phyloP scores from a whole-genome alignment of 345 rosid species.

The Anacardium occidentale region DNA sequence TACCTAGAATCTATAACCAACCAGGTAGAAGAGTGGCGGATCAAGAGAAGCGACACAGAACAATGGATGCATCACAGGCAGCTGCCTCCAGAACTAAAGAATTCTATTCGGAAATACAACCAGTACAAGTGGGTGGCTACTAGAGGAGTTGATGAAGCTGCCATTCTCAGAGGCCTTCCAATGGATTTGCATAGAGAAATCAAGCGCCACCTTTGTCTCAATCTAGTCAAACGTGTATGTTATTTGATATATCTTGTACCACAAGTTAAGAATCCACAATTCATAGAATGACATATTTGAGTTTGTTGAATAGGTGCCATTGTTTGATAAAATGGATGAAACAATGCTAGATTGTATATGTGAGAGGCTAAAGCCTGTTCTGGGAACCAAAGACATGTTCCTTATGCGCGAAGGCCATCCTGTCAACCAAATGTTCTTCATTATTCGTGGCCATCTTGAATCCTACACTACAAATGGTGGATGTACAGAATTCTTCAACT shows the following conservation, averaged over 20 bases:
- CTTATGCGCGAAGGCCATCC: slow-evolving; percentile 37
- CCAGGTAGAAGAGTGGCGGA: slow-evolving; percentile 25
- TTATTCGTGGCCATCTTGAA: slow-evolving; percentile 33
- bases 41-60: slow-evolving; percentile 28
- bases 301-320: slow-evolving; percentile 21
- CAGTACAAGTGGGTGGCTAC: slow-evolving; percentile 33
- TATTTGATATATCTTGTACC: not conserved
- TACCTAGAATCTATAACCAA: slow-evolving; percentile 20
- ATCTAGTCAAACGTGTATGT: slow-evolving; percentile 25
- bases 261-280: not conserved
- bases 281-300: too few species aligned
- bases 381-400: slow-evolving; percentile 25
- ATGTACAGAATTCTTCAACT: slow-evolving; percentile 34
- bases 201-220: slow-evolving; percentile 27
- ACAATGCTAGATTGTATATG: slow-evolving; percentile 31
- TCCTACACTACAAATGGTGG: slow-evolving; percentile 36
- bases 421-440: slow-evolving; percentile 33
- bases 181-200: slow-evolving; percentile 20
- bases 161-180: slow-evolving; percentile 21
- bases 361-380: slow-evolving; percentile 29
- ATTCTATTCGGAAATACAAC: slow-evolving; percentile 20
- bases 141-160: slow-evolving; percentile 30
- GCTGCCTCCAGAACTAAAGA: slow-evolving; percentile 27
- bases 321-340: slow-evolving; percentile 31
- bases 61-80: slow-evolving; percentile 32